Base-by-base conservation (phyloP, 768 basidiomycete species). In the Coprinellus aureogranulatus region DNA sequence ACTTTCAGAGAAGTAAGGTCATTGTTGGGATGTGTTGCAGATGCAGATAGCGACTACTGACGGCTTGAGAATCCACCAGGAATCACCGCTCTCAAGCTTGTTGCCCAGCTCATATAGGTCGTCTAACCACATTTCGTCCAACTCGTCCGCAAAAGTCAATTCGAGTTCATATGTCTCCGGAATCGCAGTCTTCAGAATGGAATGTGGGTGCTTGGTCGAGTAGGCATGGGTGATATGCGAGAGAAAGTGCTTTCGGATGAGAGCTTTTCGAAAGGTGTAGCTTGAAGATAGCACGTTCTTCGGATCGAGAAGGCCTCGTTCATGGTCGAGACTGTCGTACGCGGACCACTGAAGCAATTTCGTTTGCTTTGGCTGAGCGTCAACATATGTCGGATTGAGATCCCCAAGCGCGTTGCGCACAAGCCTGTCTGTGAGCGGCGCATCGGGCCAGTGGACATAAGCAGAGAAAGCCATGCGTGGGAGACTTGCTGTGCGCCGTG, bases 21-120 rank as follows among this genome's bases (percentile, higher is more conserved):
- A 59, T 52, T 59, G 55, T 45, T 41, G 26, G 37, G 23, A 27
- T 30, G 41, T n/a, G 31, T 20, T 26, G 49, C 54, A 55, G 31
- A 28, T 57, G 26, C 16, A 58, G 48, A 52, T 54, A 34, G 14
- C 34, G 62, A 42, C 22, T 23, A 69, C 77, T 63, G 60, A 81
- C 80, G 97, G 95, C 74, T 99, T 99, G 52, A 99, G 74, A 59
- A 99, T 96, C 83, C 88, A 98, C 96, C 96, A 98, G 27, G 73
- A 75, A 3, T 65, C 61, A 11, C 74, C 67, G 30, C 68, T 69
- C 22, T 86, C 80, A 28, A 97, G 79, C 20, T 78, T 75, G 45
- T 80, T 72, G 5, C 82, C 85, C 14, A 98, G 81, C 50, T 97
- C 94, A 81, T 87, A 98, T 31, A 98, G 81, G 57, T 99, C 97